Evolutionary conservation across 176 grass and related monocot species (phyloP), one percentile per base, ranked within the genome.

Genomic region (Pontederia paniculata): DNA sequence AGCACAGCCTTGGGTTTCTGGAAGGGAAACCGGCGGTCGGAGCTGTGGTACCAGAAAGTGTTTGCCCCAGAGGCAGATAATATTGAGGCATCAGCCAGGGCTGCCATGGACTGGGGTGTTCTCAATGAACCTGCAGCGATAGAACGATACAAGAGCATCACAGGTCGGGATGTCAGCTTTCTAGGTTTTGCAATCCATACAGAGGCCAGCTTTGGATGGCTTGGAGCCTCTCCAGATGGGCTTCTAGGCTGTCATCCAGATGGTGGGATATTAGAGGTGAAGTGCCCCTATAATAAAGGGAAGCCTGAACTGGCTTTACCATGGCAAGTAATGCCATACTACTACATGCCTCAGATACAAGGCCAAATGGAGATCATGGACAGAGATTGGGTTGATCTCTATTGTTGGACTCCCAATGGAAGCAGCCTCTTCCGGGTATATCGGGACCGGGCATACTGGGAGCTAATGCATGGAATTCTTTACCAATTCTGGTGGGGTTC

Each of bases 341-440:
- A 99, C 62, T 99, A 99, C 63, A 88, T 99, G 86, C 94, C 94
- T 0, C 94, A 99, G 72, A 77, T 99, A 77, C 94, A 99, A 31
- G 94, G 87, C 17, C 81, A 88, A 71, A 99, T 99, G 94, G 94
- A 99, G 78, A 82, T 99, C 60, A 99, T 99, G 87, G 79, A 68
- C 70, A 70, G 88, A 64, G 83, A 93, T 21, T 99, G 87, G 94
- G 87, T 93, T 1, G 87, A 99, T 59, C 81, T 99, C 58, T 99
- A 91, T 70, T 99, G 94, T 58, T 99, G 94, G 94, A 93, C 94
- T 9, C 83, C 80, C 51, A 99, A 88, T 1, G 94, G 94, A 8
- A 93, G 94, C 53, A 93, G 87, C 57, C 60, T 85, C 19, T 80
- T 93, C 63, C 58, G 72, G 23, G 87, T 93, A 8, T 75, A 57